Evolutionary conservation across 2,329 filamentous ascomycete genomes (phyloP), one percentile per base, ranked within the genome.

Genomic region (Ophiostoma piceae): DNA sequence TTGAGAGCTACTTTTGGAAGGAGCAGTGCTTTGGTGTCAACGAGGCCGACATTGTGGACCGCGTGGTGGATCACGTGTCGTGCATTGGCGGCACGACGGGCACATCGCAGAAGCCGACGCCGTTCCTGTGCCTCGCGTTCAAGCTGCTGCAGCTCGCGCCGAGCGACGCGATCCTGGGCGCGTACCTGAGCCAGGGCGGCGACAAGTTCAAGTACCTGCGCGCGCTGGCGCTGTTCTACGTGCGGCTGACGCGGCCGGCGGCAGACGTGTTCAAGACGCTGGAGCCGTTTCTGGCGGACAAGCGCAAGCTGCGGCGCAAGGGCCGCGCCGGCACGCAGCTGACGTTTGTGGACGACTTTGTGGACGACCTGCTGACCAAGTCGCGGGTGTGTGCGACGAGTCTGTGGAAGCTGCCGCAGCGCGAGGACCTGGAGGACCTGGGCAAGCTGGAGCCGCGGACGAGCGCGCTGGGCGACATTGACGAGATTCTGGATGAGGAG

Each of bases 21-120:
- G 95, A 98, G 81, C 94, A 97, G 82, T 97, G 95, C 79, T 99
- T 98, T 80, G 95, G 91, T 60, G 85, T 99, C 74, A 99, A 98
- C 82, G 88, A 90, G 77, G 87, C 87, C 68, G 87, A 89, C 79
- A 83, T 99, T 6, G 90, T 97, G 75, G 92, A 97, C 81, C 92
- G 95, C 73, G 94, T 96, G 0, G 91, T 92, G 35, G 90, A 94
- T 75, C 85, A 89, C 79, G 86, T 99, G 66, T 85, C 82, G 67
- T 95, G 90, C 79, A 86, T 99, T 70, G 95, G 94, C 73, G 95
- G 95, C 74, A 96, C 93, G 5, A 92, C 92, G 76, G 93, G 94
- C 68, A 86, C 88, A 22, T 85, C 88, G 66, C 94, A 97, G 79
- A 92, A 92, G 75, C 94, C 95, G 0, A 92, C 92, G 1, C 92